phyloP scores from a whole-genome alignment of 2,329 filamentous ascomycete species.

The Fonsecaea nubica region DNA sequence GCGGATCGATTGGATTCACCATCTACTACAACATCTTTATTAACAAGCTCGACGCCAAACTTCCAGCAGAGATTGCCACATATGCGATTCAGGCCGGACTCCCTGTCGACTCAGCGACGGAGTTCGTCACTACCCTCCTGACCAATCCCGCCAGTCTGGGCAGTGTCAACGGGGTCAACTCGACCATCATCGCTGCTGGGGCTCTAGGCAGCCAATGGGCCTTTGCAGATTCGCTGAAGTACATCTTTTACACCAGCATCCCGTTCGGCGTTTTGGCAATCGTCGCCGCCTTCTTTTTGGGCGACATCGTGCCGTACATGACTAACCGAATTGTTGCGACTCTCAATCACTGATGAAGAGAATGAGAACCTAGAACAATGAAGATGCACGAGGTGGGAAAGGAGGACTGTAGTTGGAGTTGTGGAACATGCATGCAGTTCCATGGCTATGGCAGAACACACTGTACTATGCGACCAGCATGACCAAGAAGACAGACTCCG shows the following conservation, averaged over 20 bases:
- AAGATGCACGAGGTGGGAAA: too few species aligned
- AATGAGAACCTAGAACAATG: too few species aligned
- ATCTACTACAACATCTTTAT: slow-evolving; percentile 61
- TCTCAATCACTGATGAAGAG: slow-evolving; percentile 8
- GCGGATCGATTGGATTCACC: slow-evolving; percentile 68
- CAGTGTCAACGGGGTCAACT: slow-evolving; percentile 20
- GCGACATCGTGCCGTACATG: slow-evolving; percentile 28
- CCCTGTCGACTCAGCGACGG: background rate
- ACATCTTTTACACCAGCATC: slow-evolving; percentile 27
- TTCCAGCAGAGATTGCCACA: slow-evolving; percentile 14
- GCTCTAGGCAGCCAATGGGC: slow-evolving; percentile 26
- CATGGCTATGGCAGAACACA: too few species aligned
- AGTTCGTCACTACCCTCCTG: slow-evolving; percentile 23
- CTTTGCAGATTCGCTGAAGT: slow-evolving; percentile 23
- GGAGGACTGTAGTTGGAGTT: too few species aligned
- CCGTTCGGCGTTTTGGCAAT: slow-evolving; percentile 30
- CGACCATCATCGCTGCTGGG: slow-evolving; percentile 22
- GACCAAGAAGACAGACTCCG: too few species aligned
- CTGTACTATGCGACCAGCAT: too few species aligned
- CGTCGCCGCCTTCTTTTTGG: slow-evolving; percentile 24
- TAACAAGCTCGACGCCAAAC: slow-evolving; percentile 51
- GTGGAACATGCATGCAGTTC: too few species aligned
- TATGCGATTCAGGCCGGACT: slow-evolving; percentile 23
- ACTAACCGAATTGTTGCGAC: slow-evolving; percentile 30
- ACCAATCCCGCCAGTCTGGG: slow-evolving; percentile 15